Conservation (phyloP, 2,329 filamentous ascomycete species). For the Ceratocystiopsis brevicomis region DNA sequence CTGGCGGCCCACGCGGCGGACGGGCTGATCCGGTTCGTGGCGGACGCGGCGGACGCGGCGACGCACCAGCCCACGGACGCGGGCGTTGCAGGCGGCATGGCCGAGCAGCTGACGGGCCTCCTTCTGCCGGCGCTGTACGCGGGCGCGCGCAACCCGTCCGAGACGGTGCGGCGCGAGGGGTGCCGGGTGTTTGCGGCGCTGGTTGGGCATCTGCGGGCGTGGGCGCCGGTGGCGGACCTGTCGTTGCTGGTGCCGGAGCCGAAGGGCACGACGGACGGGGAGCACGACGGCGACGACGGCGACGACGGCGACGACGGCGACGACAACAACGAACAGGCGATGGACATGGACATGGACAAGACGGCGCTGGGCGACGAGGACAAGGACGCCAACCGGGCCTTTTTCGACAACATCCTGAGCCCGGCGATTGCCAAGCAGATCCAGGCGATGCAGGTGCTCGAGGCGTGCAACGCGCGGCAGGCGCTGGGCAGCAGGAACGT, state of each 20-base stretch:
- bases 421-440: slow-evolving; percentile 75
- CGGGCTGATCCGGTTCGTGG: slow-evolving; percentile 58
- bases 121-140: slow-evolving; percentile 59
- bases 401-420: slow-evolving; percentile 84
- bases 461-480: slow-evolving; percentile 39
- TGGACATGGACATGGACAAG: slow-evolving; percentile 2
- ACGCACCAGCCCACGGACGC: slow-evolving; percentile 9
- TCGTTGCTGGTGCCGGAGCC: slow-evolving; percentile 39
- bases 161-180: slow-evolving; percentile 69
- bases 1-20: slow-evolving; percentile 64
- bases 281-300: slow-evolving; percentile 21
- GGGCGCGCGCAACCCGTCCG: slow-evolving; percentile 60
- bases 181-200: slow-evolving; percentile 63
- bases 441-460: slow-evolving; percentile 62
- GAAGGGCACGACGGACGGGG: slow-evolving; percentile 22
- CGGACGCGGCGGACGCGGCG: slow-evolving; percentile 32
- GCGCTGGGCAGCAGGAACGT: slow-evolving; percentile 60
- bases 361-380: slow-evolving; percentile 2
- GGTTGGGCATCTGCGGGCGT: slow-evolving; percentile 49
- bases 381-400: slow-evolving; percentile 41
- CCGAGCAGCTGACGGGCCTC: slow-evolving; percentile 38
- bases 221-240: slow-evolving; percentile 57
- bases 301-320: background rate
- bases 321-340: background rate
- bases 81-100: slow-evolving; percentile 12